Evolutionary conservation across 306 rosid species (phyloP), one percentile per base, ranked within the genome.

Genomic region (Erythrophleum fordii): DNA sequence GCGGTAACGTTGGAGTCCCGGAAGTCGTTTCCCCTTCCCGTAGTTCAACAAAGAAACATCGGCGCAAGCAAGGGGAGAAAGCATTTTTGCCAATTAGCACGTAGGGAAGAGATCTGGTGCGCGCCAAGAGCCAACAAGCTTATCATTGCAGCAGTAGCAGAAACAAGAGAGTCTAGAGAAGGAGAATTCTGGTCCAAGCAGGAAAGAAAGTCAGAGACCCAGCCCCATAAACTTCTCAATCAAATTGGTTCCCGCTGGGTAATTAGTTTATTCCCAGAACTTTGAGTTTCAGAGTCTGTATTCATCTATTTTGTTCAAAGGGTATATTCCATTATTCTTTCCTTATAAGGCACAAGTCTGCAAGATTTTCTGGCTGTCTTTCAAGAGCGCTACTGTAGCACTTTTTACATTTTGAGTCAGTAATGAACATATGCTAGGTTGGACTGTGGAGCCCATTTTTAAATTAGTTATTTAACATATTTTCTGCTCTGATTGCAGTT

Each of bases 161-260:
- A 20, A 68, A 5, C 35, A 11, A 11, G 72, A 16, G 72, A 66
- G 8, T 9, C 17, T 13, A 29, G 10, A 61, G 31, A 20, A 9
- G 51, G 16, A 20, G 29, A 66, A 6, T 11, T 44, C 17, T 66
- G 72, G 18, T 37, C 31, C 11, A 51, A n/a, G 13, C 42, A 35
- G 9, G 18, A 11, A 44, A 11, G 28, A 66, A 41, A 68, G 17
- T 39, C 73, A 12, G 53, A 68, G 14, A 41, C 11, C 11, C 71
- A 70, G 59, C 60, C 82, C 77, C 23, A 22, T 42, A 68, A 68
- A 22, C 1, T 68, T 68, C 45, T n/a, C 67, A 0, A 16, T 42
- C 69, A 7, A 72, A 29, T 82, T 65, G 58, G 77, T 42, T 11
- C 53, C 31, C 5, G 22, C 52, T 5, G 9, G 55, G 92, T 85